Base-by-base conservation (phyloP, 139 green algal species). In the Chlorella ohadii region DNA sequence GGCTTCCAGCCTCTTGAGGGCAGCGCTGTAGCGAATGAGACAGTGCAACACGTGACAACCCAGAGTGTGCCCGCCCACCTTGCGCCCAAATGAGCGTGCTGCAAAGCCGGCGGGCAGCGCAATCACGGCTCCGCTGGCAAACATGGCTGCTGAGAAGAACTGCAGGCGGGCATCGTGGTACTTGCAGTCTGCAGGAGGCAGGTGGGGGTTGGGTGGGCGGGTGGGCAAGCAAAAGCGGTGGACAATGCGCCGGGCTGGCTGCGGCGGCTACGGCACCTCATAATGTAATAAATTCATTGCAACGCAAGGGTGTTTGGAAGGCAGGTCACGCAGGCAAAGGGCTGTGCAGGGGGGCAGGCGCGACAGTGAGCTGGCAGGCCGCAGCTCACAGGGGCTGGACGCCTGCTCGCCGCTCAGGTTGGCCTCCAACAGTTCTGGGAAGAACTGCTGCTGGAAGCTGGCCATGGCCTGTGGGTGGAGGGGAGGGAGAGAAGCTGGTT, bases 141-240 rank as follows among this genome's bases (percentile, higher is more conserved):
- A 96, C n/a, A 96, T 88, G 66, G 84, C 91, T 44, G 90, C 93
- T 0, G 89, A 94, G 78, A 95, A 96, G 63, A 93, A 88, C 83
- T 94, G 89, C 70, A 95, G 89, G 31, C 81, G 85, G 41, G 91
- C 87, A 63, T 91, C 83, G 78, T 95, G 73, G 73, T 84, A 92
- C 83, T 92, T 89, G 88, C 51, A 72, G 39, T 84, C 59, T 78
- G 51, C 25, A 34, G 47, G 44, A 51, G 44, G 44, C 6, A 9
- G 44, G 44, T 9, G 9, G 7, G 44, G 6, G 44, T 9, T 9
- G 44, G 44, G 9, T 51, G 44, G 44, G 9, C 44, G 9, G 44
- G 7, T 51, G 44, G 44, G 44, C 44, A 51, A 16, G 44, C 11
- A 12, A n/a, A n/a, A n/a, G 4, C 20, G 36, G 28, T 1, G 71